Evolutionary conservation across 1,139 yeast genomes (phyloP).

Genomic region (Suhomyces maxii): DNA sequence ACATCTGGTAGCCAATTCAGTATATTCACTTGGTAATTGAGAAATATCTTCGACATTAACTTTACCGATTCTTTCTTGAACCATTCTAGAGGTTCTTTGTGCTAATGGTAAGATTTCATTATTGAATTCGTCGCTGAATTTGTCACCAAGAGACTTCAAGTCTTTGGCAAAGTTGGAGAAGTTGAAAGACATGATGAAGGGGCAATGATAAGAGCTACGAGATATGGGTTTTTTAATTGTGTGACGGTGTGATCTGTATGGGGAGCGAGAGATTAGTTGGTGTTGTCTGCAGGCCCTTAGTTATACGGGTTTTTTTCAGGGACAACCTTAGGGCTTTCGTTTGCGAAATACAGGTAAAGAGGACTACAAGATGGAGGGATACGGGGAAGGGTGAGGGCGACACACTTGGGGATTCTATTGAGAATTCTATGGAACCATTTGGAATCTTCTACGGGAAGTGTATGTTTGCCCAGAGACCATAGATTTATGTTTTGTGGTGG

Average conservation of each 20-base stretch:
- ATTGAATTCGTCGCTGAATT: slow-evolving; percentile 42
- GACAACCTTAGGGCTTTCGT: too few species aligned
- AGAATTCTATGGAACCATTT: too few species aligned
- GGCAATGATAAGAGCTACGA: not conserved
- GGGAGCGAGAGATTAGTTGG: too few species aligned
- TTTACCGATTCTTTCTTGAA: slow-evolving; percentile 79
- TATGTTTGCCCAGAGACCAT: too few species aligned
- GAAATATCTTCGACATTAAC: slow-evolving; percentile 68
- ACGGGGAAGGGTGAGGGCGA: too few species aligned
- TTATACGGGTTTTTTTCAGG: too few species aligned
- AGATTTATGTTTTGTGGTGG: too few species aligned
- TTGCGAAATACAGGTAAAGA: too few species aligned
- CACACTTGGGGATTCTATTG: too few species aligned
- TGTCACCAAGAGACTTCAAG: slow-evolving; percentile 41
- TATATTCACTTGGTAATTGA: slow-evolving; percentile 80
- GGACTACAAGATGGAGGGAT: too few species aligned
- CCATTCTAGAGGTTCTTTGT: slow-evolving; percentile 74
- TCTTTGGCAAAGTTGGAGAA: slow-evolving; percentile 45
- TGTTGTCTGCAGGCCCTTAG: too few species aligned
- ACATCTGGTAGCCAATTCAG: slow-evolving; percentile 71
- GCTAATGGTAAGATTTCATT: slow-evolving; percentile 63
- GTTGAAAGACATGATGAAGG: slow-evolving; percentile 42
- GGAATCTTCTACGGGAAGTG: too few species aligned
- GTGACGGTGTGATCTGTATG: not conserved
- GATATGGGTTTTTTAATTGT: not conserved